Evolutionary conservation across 305 asterid genomes (phyloP).

Genomic region (Solanum aculeatissimum): DNA sequence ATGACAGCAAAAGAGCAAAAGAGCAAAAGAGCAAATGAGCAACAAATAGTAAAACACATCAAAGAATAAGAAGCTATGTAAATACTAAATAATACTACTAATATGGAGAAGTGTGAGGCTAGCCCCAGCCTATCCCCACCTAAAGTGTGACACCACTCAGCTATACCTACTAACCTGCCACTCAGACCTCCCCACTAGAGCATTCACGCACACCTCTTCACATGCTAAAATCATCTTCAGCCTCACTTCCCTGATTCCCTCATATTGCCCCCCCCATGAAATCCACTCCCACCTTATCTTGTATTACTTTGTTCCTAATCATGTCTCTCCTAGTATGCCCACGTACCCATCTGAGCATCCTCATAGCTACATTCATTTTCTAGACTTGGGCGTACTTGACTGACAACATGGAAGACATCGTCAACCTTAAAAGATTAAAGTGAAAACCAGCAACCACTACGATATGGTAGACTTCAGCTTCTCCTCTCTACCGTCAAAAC

Average conservation of each 20-base stretch:
- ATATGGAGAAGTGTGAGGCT: background rate
- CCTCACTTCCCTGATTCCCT: background rate
- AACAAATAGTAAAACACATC: background rate
- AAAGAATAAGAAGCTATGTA: background rate
- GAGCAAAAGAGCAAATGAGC: background rate
- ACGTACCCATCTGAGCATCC: background rate
- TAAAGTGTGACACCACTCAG: background rate
- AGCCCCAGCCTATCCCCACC: background rate
- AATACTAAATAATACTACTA: background rate
- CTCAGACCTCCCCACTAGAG: background rate
- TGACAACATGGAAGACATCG: background rate
- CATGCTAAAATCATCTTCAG: background rate
- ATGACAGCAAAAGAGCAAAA: background rate
- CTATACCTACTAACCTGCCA: background rate
- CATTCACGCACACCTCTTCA: background rate
- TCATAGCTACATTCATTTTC: background rate
- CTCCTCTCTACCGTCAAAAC: background rate
- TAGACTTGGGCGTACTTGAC: background rate
- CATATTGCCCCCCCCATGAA: background rate
- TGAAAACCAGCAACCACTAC: background rate
- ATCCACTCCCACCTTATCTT: background rate
- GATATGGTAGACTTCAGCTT: background rate
- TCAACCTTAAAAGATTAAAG: background rate
- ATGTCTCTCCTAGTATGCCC: background rate
- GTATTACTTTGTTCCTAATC: background rate